Conservation (phyloP, 2,329 filamentous ascomycete genomes). For the Diaporthe velutina region DNA sequence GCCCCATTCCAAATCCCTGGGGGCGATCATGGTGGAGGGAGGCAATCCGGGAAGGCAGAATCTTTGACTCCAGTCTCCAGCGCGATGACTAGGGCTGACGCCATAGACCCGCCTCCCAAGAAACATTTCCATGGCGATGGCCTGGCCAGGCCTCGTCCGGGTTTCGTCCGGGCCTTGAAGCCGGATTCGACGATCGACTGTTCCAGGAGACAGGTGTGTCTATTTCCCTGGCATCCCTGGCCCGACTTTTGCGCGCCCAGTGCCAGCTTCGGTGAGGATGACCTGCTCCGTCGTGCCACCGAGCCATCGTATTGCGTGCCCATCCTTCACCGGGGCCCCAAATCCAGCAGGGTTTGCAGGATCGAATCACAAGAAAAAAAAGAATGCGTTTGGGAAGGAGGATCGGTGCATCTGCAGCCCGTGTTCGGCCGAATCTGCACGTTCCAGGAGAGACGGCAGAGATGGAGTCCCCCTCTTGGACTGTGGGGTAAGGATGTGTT, state of each 20-base stretch:
- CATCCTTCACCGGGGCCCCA: neutral
- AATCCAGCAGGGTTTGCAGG: constrained; percentile 16
- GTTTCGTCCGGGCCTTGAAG: constrained; percentile 5
- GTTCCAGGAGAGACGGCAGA: constrained; percentile 20
- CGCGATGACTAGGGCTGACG: constrained; percentile 20
- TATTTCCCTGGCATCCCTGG: neutral
- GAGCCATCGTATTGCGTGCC: constrained; percentile 1
- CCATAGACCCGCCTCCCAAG: constrained; percentile 19
- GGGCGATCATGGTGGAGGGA: constrained; percentile 15
- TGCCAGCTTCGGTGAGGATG: constrained; percentile 21
- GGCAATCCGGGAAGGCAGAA: constrained; percentile 6
- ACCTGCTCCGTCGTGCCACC: constrained; percentile 8
- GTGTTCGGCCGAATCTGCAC: constrained; percentile 19
- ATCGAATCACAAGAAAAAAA: neutral
- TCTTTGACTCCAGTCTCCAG: neutral
- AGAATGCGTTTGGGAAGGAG: constrained; percentile 9
- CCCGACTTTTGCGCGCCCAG: neutral
- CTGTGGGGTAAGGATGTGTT: constrained; percentile 20
- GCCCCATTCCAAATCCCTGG: constrained; percentile 7
- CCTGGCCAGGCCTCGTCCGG: constrained; percentile 4
- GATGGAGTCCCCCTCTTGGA: neutral
- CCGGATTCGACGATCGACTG: neutral
- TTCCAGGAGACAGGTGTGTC: neutral
- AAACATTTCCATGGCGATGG: constrained; percentile 12
- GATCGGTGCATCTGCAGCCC: constrained; percentile 19